Evolutionary conservation across 306 rosid species (phyloP).

Genomic region (Cucurbita pepo): DNA sequence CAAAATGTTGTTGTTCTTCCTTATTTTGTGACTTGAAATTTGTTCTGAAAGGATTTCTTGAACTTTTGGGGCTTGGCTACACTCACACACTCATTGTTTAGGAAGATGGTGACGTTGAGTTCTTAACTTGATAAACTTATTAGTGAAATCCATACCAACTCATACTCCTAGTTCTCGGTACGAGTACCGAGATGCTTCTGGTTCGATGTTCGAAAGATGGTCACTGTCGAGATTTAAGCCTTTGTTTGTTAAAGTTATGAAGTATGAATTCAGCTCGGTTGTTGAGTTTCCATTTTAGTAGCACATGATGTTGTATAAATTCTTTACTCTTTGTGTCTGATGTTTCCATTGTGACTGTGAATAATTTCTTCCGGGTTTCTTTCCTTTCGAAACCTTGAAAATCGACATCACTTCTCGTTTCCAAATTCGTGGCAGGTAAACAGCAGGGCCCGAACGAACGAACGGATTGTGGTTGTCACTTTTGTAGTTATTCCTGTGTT

Average conservation of each 20-base stretch:
- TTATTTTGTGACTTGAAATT: too few relatives aligned
- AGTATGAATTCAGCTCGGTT: background rate
- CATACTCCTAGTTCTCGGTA: background rate
- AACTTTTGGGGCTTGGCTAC: too few relatives aligned
- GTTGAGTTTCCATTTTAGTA: background rate
- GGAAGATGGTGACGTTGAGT: background rate
- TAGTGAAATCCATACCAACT: background rate
- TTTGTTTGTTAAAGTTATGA: background rate
- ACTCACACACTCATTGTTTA: too few relatives aligned
- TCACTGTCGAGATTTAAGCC: background rate
- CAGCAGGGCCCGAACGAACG: conserved; percentile 13
- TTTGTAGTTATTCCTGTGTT: conserved; percentile 11
- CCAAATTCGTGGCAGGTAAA: conserved; percentile 19
- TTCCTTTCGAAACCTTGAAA: background rate
- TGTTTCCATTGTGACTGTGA: background rate
- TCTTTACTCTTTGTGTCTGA: too few relatives aligned
- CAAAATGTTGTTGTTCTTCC: too few relatives aligned
- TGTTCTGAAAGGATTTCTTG: too few relatives aligned
- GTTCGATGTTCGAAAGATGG: background rate
- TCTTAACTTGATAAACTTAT: too few relatives aligned
- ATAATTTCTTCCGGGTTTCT: background rate
- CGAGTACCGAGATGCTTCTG: background rate
- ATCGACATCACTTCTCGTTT: background rate
- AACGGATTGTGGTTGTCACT: conserved; percentile 7
- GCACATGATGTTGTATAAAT: background rate